These are phyloP conservation scores for Hyaloscypha bicolor DNA, from an alignment of 495 filamentous ascomycete genomes.

Conservation along the genomic window DNA sequence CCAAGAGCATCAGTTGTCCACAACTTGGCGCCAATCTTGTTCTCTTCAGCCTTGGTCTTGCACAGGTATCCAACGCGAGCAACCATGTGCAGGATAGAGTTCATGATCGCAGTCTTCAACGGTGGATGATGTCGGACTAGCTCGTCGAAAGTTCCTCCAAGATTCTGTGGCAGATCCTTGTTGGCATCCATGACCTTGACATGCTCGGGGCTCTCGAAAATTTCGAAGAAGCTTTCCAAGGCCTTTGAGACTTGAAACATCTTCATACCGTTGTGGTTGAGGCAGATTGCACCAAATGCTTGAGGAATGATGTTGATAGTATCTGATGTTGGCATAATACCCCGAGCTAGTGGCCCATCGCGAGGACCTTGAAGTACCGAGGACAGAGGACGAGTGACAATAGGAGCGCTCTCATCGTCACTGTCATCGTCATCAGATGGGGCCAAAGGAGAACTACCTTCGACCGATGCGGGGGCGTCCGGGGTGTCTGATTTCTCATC, in stretches of 20 bases:
- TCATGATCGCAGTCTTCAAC: conserved; percentile 76
- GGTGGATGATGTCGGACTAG: conserved; percentile 89
- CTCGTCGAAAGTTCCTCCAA: conserved; percentile 91
- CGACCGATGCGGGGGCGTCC: neutral
- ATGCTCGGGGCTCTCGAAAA: conserved; percentile 90
- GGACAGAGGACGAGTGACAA: conserved; percentile 13
- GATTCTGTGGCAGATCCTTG: conserved; percentile 58
- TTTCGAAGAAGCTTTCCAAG: conserved; percentile 84
- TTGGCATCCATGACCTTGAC: conserved; percentile 80
- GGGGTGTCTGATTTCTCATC: neutral
- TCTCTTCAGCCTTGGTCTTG: conserved; percentile 61
- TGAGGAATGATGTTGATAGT: conserved; percentile 82
- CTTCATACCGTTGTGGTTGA: conserved; percentile 86
- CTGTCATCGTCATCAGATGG: conserved; percentile 23
- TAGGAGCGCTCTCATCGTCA: conserved; percentile 20
- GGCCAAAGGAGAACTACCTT: conserved; percentile 16
- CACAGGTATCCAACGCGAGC: conserved; percentile 73
- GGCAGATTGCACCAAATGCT: conserved; percentile 90
- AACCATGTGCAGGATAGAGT: conserved; percentile 81
- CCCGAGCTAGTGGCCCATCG: conserved; percentile 57
- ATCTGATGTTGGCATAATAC: conserved; percentile 82
- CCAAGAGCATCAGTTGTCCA: conserved; percentile 57
- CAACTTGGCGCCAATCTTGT: conserved; percentile 78
- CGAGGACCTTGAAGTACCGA: conserved; percentile 42
- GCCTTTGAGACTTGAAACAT: conserved; percentile 84